Evolutionary conservation across 768 basidiomycete species (phyloP), one percentile per base, ranked within the genome.

Genomic region (Hygrocybe coccinea): DNA sequence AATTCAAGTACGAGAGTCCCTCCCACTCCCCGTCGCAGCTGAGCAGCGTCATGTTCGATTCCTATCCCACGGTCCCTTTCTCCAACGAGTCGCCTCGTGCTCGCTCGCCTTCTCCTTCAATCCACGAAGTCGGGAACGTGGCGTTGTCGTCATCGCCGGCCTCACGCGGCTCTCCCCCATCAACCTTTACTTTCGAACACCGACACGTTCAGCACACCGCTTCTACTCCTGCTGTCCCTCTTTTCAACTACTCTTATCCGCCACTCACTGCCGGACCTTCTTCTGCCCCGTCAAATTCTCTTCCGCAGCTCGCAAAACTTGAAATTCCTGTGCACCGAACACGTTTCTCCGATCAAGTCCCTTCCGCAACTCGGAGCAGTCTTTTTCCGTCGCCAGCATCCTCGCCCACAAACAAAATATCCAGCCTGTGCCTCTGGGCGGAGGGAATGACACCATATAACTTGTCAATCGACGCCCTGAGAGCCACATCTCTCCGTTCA

Each of bases 401-500:
- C 62, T 57, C 22, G 41, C 48, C 62, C 55, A 56, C 54, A 71
- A 66, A 65, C 61, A 67, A 71, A 62, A 64, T 74, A 66, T 67
- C 69, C 58, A 71, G 70, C 45, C 66, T 88, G 54, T 77, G 75
- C 38, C 73, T 89, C 15, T 77, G 77, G 64, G 82, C 87, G 21
- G 84, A 86, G 60, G 85, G 86, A 56, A 86, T 88, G 83, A 70
- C 76, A n/a, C 76, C 83, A 15, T 76, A 83, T 53, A 70, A 75
- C 29, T 73, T 87, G 66, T 80, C 83, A 57, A 72, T 86, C 54
- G 85, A 85, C 65, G 72, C 76, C 19, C 68, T 85, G 45, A 59
- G 72, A 45, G 73, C 77, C 45, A 69, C 76, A 19, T 57, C 74
- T 52, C 66, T 73, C 54, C 67, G 67, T 37, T 64, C 74, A 48